phyloP scores from a whole-genome alignment of 2,329 filamentous ascomycete species.

The Ilyonectria robusta region DNA sequence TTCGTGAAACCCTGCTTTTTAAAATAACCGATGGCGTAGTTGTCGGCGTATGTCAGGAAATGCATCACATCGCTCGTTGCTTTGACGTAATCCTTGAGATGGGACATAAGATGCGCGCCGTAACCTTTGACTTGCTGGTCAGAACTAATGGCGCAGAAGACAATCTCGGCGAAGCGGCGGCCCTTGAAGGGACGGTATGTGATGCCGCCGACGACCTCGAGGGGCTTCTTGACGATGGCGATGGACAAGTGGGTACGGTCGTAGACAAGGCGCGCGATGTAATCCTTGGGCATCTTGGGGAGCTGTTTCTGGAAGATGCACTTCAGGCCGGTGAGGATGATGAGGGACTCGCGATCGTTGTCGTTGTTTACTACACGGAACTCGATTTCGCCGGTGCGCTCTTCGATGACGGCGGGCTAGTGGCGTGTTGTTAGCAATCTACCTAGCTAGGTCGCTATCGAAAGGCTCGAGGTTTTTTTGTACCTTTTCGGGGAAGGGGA shows the following conservation, averaged over 20 bases:
- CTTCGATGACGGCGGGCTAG: constrained; percentile 90
- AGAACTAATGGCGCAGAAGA: constrained; percentile 97
- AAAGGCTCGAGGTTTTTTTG: constrained; percentile 21
- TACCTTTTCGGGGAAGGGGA: constrained; percentile 92
- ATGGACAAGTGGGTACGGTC: constrained; percentile 97
- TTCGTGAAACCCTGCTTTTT: constrained; percentile 99
- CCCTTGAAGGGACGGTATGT: constrained; percentile 96
- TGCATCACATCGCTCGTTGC: constrained; percentile 98
- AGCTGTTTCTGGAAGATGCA: constrained; percentile 99
- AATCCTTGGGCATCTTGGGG: constrained; percentile 99
- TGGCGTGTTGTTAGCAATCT: background rate
- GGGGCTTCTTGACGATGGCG: constrained; percentile 95
- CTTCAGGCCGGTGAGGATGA: constrained; percentile 95
- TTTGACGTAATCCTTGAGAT: constrained; percentile 98
- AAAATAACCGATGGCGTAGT: constrained; percentile 99
- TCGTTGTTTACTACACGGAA: constrained; percentile 99
- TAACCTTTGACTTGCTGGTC: constrained; percentile 99
- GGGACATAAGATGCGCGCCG: constrained; percentile 97
- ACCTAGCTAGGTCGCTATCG: background rate
- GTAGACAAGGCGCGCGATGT: constrained; percentile 97
- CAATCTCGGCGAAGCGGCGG: constrained; percentile 95
- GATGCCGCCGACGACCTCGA: constrained; percentile 97
- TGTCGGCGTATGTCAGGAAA: constrained; percentile 98
- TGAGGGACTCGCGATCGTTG: constrained; percentile 86
- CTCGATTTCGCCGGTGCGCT: constrained; percentile 94